These are phyloP conservation scores for Fusarium nodosum DNA, from an alignment of 2,329 filamentous ascomycete genomes.

Conservation along the genomic window DNA sequence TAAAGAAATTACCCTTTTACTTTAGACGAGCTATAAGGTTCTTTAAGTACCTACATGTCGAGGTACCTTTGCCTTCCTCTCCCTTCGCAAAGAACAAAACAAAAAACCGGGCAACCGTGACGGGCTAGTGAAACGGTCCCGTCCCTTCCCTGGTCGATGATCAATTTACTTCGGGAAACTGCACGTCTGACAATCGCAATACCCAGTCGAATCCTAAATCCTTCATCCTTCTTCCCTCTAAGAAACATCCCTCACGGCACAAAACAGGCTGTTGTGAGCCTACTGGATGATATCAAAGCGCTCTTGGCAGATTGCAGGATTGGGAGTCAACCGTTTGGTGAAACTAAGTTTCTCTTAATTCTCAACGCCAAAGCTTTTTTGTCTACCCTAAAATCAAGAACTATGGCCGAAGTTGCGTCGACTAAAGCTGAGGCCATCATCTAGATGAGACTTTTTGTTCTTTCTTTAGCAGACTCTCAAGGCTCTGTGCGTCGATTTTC, in stretches of 20 bases:
- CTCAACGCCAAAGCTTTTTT: slow-evolving; percentile 1
- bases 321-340: background rate
- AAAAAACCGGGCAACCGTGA: slow-evolving; percentile 29
- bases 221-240: background rate
- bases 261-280: background rate
- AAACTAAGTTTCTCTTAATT: slow-evolving; percentile 8
- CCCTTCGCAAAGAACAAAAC: slow-evolving; percentile 8
- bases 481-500: slow-evolving; percentile 6
- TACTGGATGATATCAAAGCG: slow-evolving; percentile 7
- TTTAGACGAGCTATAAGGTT: slow-evolving; percentile 5
- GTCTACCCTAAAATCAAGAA: background rate
- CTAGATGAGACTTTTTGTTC: slow-evolving; percentile 18
- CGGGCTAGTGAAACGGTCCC: slow-evolving; percentile 28
- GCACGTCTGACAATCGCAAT: slow-evolving; percentile 31
- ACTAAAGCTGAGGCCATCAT: background rate
- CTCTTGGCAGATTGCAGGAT: slow-evolving; percentile 10
- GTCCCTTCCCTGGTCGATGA: slow-evolving; percentile 18
- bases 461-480: background rate
- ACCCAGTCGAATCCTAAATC: slow-evolving; percentile 6
- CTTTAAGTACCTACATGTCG: slow-evolving; percentile 20
- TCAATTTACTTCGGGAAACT: slow-evolving; percentile 20
- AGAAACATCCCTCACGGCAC: background rate
- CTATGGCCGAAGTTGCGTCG: background rate
- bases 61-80: no score
- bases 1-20: background rate